Evolutionary conservation across 495 filamentous ascomycete genomes (phyloP), one percentile per base, ranked within the genome.

Genomic region (Aspergillus bertholletiae): DNA sequence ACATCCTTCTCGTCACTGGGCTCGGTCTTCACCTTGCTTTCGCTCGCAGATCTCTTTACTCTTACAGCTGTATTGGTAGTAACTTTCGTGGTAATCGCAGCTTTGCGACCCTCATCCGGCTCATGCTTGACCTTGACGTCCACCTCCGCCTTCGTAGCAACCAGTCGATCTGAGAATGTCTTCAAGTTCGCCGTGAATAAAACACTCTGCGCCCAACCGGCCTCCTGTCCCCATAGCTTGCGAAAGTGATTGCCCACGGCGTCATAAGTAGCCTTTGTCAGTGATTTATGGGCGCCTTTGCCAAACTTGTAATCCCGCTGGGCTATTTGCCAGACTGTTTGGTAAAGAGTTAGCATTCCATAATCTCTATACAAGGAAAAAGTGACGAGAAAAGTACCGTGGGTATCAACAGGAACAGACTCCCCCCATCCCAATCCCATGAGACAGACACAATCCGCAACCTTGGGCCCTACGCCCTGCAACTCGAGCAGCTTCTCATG

Each of bases 401-500:
- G 94, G 3, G 94, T 99, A 71, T 99, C 94, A 26, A 99, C 87
- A 1, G 94, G 94, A 2, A 99, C 91, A 5, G 91, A 83, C 67
- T 97, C 94, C 7, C 88, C 85, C 91, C 95, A 97, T n/a, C 93
- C 93, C 5, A 99, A 74, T 12, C 94, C 96, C 90, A 99, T 96
- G 34, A 99, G 71, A 68, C 88, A 96, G 6, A 97, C 91, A 66
- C 94, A 99, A 67, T 99, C 94, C 4, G 95, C 86, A 5, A 99
- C 94, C 67, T 99, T 99, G 0, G 94, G 94, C 0, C 94, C 94
- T 7, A 97, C 95, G 1, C 94, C 94, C 52, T 89, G 80, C 22
- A 98, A 75, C 21, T 78, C 68, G 4, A 97, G 72, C 6, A 98
- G 74, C 56, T 86, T 83, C 59, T 88, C 86, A 66, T 97, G 95